A percentile compares a stretch with the other conserved stretches of the same genome.
These are phyloP conservation scores for Grosmannia clavigera DNA, from an alignment of 2,329 filamentous ascomycete genomes.

Conservation along the genomic window DNA sequence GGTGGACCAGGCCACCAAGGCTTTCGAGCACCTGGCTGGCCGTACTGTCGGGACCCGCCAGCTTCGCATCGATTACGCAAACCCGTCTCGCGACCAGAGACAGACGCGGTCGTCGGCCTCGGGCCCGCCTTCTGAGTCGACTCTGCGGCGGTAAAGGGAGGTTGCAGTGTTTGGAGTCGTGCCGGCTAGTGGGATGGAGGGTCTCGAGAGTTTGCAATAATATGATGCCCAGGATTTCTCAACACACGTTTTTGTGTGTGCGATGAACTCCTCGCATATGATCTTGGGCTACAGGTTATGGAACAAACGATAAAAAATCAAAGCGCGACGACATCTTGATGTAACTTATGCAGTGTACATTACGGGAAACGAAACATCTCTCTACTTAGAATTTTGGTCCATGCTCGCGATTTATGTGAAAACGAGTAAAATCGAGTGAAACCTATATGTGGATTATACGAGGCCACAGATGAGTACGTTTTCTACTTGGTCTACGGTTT, in stretches of 20 bases:
- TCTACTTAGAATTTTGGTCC: not conserved
- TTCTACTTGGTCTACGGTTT: not conserved
- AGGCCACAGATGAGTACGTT: not conserved
- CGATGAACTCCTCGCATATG: not conserved
- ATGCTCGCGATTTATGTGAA: not conserved
- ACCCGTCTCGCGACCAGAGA: not conserved
- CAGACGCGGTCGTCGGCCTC: not conserved
- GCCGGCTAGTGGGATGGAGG: not conserved
- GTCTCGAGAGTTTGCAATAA: not conserved
- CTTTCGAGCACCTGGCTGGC: constrained; percentile 39
- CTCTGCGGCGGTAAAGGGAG: not conserved
- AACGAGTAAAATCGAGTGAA: not conserved
- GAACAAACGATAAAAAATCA: not conserved
- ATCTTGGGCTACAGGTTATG: not conserved
- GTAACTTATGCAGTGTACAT: not conserved
- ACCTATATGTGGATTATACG: not conserved
- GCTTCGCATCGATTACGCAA: constrained; percentile 49
- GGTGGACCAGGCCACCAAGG: constrained; percentile 50
- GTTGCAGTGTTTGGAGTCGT: not conserved
- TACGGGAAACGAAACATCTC: not conserved
- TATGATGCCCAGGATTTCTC: not conserved
- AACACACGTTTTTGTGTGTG: not conserved
- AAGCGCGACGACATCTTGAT: not conserved
- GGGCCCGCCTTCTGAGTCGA: not conserved
- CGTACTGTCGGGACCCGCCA: constrained; percentile 52